Conservation (phyloP, 306 rosid genomes). For the Myrica gale region DNA sequence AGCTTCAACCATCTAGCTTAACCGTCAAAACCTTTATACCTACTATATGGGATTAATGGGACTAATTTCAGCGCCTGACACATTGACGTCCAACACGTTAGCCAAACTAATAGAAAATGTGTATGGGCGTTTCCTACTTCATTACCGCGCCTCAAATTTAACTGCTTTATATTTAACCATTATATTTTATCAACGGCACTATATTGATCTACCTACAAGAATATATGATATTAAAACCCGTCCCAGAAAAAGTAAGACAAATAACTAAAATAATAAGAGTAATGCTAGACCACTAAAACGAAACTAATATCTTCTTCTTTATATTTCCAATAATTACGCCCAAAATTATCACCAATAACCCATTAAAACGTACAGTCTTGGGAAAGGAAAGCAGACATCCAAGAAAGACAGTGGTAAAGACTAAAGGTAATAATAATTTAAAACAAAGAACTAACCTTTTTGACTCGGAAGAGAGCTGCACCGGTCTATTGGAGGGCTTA, state of each 20-base stretch:
- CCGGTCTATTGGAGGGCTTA: conserved; percentile 34
- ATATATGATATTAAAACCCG: neutral
- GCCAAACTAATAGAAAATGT: neutral
- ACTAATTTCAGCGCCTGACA: neutral
- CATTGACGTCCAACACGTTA: neutral
- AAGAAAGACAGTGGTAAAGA: neutral
- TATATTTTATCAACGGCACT: neutral
- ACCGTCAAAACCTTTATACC: neutral
- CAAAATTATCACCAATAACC: neutral
- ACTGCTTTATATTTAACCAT: neutral
- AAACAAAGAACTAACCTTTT: conserved; percentile 35
- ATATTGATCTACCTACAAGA: neutral
- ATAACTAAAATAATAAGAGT: neutral
- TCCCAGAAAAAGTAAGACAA: neutral
- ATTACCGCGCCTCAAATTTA: neutral
- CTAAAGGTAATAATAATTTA: neutral
- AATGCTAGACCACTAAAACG: neutral
- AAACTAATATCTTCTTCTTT: neutral
- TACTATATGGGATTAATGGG: neutral
- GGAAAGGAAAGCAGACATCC: neutral
- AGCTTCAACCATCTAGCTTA: neutral
- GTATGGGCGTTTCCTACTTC: neutral
- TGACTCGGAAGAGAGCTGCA: conserved; percentile 35
- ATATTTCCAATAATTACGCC: neutral
- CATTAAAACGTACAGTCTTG: neutral